phyloP scores from a whole-genome alignment of 345 rosid species.

The Citropsis articulata region DNA sequence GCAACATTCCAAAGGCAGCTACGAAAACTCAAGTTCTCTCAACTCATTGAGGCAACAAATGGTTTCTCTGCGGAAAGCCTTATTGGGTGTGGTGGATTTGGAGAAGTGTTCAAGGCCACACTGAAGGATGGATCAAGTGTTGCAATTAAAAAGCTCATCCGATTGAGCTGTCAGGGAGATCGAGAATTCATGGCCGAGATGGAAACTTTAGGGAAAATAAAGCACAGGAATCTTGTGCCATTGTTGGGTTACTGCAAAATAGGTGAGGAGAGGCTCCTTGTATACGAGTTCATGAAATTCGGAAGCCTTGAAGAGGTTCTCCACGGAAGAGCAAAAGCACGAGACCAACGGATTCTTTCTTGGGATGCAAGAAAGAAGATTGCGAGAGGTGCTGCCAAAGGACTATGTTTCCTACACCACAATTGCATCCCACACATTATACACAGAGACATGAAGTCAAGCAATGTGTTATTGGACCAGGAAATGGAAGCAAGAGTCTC shows the following conservation, averaged over 20 bases:
- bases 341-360: slow-evolving; percentile 46
- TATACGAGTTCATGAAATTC: slow-evolving; percentile 85
- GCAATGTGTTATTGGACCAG: slow-evolving; percentile 85
- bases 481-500: slow-evolving; percentile 96
- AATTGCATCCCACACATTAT: slow-evolving; percentile 96
- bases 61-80: slow-evolving; percentile 88
- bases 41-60: slow-evolving; percentile 86
- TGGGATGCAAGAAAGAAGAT: slow-evolving; percentile 94
- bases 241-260: slow-evolving; percentile 83
- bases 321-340: slow-evolving; percentile 61
- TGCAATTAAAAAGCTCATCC: slow-evolving; percentile 88
- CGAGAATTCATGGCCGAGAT: slow-evolving; percentile 98
- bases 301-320: slow-evolving; percentile 96
- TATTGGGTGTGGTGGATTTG: slow-evolving; percentile 87
- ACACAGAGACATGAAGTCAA: slow-evolving; percentile 93
- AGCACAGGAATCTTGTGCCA: slow-evolving; percentile 91
- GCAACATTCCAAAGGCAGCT: slow-evolving; percentile 89
- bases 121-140: slow-evolving; percentile 89
- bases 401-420: slow-evolving; percentile 91
- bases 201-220: slow-evolving; percentile 96
- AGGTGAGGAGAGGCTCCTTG: slow-evolving; percentile 92
- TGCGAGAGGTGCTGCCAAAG: slow-evolving; percentile 90
- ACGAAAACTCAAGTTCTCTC: slow-evolving; percentile 87
- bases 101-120: slow-evolving; percentile 93
- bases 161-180: slow-evolving; percentile 93